phyloP scores from a whole-genome alignment of 176 grass and related monocot species.

The Oryza punctata region DNA sequence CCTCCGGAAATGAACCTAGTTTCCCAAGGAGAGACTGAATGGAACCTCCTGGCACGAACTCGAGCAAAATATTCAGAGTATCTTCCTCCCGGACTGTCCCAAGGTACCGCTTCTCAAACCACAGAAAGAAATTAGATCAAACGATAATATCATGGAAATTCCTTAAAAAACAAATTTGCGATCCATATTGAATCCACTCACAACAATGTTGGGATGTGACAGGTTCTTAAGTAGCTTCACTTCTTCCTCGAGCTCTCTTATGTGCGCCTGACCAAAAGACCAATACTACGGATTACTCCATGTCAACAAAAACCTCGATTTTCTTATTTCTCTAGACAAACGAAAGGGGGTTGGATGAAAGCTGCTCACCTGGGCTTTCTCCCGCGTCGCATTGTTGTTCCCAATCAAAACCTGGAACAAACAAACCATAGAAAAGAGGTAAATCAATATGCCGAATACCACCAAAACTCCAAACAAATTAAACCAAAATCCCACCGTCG shows the following conservation, averaged over 20 bases:
- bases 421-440: slow-evolving; percentile 3
- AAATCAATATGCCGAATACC: not conserved
- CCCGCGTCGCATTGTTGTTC: slow-evolving; percentile 76
- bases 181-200: slow-evolving; percentile 50
- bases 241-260: slow-evolving; percentile 96
- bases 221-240: slow-evolving; percentile 96
- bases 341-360: not conserved
- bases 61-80: slow-evolving; percentile 87
- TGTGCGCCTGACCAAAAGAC: slow-evolving; percentile 66
- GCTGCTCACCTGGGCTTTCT: slow-evolving; percentile 87
- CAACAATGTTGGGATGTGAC: slow-evolving; percentile 93
- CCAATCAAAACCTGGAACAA: slow-evolving; percentile 78
- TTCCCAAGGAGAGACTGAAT: slow-evolving; percentile 93
- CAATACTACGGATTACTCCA: slow-evolving; percentile 2
- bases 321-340: slow-evolving; percentile 3
- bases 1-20: slow-evolving; percentile 91
- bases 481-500: not conserved
- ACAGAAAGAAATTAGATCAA: slow-evolving; percentile 25
- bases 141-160: not conserved
- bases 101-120: slow-evolving; percentile 78
- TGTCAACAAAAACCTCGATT: slow-evolving; percentile 11
- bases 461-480: slow-evolving; percentile 1
- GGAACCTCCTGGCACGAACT: slow-evolving; percentile 98
- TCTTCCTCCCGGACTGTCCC: slow-evolving; percentile 89
- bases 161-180: not conserved